phyloP scores from a whole-genome alignment of 2,329 filamentous ascomycete species.

The Coleophoma eucalyptorum region DNA sequence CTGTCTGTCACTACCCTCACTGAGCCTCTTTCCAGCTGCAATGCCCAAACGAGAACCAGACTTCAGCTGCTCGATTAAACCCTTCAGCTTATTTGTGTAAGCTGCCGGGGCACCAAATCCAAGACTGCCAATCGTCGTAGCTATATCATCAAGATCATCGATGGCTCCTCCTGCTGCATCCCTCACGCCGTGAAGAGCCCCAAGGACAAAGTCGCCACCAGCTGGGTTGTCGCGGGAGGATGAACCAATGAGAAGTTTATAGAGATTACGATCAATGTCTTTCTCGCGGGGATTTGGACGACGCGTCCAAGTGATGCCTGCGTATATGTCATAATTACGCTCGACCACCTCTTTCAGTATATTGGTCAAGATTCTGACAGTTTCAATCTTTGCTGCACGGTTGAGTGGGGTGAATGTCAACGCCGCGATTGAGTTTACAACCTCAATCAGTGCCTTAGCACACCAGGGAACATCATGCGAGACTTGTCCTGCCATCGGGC shows the following conservation, averaged over 20 bases:
- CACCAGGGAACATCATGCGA: constrained; percentile 21
- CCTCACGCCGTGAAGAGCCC: constrained; percentile 20
- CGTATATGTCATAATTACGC: constrained; percentile 20
- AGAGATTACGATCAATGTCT: constrained; percentile 22
- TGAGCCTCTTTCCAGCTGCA: constrained; percentile 16
- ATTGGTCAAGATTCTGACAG: constrained; percentile 16
- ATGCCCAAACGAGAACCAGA: neutral
- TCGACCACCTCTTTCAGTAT: constrained; percentile 21
- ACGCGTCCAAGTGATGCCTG: constrained; percentile 13
- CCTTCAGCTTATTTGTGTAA: constrained; percentile 15
- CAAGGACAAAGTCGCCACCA: constrained; percentile 18
- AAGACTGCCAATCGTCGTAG: constrained; percentile 12
- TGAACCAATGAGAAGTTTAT: constrained; percentile 20
- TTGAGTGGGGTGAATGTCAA: constrained; percentile 11
- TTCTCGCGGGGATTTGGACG: constrained; percentile 17
- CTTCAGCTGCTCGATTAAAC: constrained; percentile 17
- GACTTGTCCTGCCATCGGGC: constrained; percentile 10
- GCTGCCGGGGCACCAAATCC: constrained; percentile 12
- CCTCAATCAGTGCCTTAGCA: constrained; percentile 16
- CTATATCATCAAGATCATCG: constrained; percentile 16
- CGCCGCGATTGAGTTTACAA: constrained; percentile 18
- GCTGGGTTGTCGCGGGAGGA: constrained; percentile 10
- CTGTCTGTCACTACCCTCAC: constrained; percentile 16
- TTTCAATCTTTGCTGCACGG: constrained; percentile 17
- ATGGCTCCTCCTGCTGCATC: constrained; percentile 15